Evolutionary conservation across 1,284 basidiomycete genomes (phyloP).

Genomic region (Abortiporus biennis): DNA sequence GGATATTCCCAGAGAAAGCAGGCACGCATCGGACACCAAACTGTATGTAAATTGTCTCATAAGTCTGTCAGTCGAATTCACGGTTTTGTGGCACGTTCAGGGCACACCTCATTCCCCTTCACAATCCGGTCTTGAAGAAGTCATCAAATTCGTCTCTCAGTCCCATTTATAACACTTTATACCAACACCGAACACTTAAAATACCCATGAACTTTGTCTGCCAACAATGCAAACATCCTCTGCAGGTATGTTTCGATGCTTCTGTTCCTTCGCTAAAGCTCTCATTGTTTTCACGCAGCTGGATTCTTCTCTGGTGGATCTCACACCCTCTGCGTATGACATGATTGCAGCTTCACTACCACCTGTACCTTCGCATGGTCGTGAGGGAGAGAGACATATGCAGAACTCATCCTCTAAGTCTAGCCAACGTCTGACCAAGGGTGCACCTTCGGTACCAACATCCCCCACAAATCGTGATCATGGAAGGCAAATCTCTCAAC

Average conservation of each 20-base stretch:
- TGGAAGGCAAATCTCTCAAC: slow-evolving; percentile 40
- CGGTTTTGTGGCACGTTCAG: no score
- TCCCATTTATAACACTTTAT: no score
- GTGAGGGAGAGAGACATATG: slow-evolving; percentile 48
- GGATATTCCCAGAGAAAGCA: no score
- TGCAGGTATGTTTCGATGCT: slow-evolving; percentile 49
- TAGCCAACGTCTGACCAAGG: slow-evolving; percentile 42
- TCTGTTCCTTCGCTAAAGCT: slow-evolving; percentile 12
- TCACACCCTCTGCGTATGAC: slow-evolving; percentile 82
- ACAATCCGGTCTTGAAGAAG: no score
- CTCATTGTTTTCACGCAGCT: slow-evolving; percentile 31
- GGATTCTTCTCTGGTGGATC: slow-evolving; percentile 78
- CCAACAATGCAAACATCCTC: slow-evolving; percentile 83
- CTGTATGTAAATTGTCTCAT: no score
- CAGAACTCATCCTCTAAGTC: slow-evolving; percentile 51
- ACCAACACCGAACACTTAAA: no score
- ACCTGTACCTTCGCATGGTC: slow-evolving; percentile 37
- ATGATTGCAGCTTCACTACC: slow-evolving; percentile 75
- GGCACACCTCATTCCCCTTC: no score
- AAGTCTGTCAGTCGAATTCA: no score
- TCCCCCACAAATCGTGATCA: slow-evolving; percentile 42
- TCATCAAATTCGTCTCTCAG: no score
- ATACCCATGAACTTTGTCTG: slow-evolving; percentile 72
- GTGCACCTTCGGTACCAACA: slow-evolving; percentile 26
- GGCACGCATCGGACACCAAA: no score